These are phyloP conservation scores for Astragalus membranaceus DNA, from an alignment of 306 rosid species.

Conservation along the genomic window DNA sequence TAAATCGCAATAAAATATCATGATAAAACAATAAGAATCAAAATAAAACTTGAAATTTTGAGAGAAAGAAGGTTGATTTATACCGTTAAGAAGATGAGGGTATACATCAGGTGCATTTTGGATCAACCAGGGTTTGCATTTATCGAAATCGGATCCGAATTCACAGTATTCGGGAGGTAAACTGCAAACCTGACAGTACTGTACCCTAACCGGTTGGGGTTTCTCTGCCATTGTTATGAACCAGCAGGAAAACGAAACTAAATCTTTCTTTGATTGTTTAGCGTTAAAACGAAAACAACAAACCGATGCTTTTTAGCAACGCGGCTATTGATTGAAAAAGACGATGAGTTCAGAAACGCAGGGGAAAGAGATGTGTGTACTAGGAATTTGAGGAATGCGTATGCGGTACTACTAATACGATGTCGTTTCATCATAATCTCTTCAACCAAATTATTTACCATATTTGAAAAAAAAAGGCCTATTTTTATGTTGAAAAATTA, in stretches of 20 bases:
- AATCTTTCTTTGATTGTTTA: background rate
- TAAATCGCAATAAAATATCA: background rate
- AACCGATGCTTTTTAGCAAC: background rate
- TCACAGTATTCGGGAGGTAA: constrained; percentile 93
- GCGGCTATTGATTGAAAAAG: background rate
- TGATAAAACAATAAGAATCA: background rate
- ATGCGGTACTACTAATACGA: background rate
- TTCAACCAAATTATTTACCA: background rate
- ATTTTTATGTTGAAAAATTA: too few relatives aligned
- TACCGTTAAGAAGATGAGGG: constrained; percentile 83
- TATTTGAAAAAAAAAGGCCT: too few relatives aligned
- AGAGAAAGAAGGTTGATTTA: background rate
- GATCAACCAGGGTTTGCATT: constrained; percentile 99
- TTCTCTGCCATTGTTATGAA: constrained; percentile 69
- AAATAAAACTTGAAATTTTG: background rate
- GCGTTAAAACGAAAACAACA: background rate
- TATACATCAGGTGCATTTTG: constrained; percentile 74
- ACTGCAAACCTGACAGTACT: constrained; percentile 64
- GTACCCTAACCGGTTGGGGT: constrained; percentile 77
- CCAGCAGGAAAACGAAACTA: background rate
- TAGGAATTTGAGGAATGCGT: background rate
- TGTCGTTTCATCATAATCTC: background rate
- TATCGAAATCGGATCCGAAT: constrained; percentile 91
- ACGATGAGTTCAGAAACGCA: background rate
- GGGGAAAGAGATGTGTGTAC: background rate